Base-by-base conservation (phyloP, 1,284 basidiomycete species). In the Heterobasidion parviporum region DNA sequence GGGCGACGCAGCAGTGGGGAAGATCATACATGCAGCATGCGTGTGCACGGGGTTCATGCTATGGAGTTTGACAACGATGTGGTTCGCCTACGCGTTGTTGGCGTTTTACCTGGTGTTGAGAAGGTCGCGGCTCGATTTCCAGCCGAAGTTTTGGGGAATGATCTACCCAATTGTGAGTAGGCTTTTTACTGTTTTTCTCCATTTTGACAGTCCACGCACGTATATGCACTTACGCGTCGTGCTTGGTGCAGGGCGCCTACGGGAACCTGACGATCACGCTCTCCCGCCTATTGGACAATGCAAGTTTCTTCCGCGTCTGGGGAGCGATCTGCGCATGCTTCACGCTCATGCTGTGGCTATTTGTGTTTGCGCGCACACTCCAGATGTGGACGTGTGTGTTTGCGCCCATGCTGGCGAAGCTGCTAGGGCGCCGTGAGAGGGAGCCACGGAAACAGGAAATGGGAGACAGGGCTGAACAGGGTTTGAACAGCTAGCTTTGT, bases 141-240 rank as follows among this genome's bases (percentile, higher is more conserved):
- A 68, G 8, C 61, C 79, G 56, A 65, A 72, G 1, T 78, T 74
- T 59, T 80, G 77, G 77, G 77, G 76, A 10, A 65, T 79, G 52
- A 67, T 79, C 62, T 80, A 79, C 67, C 76, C 76, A 38, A 78
- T 76, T 61, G 72, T 62, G 26, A 49, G 77, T 26, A 75, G 76
- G 26, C 3, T 1, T 20, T 26, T 26, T 3, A 2, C 3, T 26
- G 26, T 2, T 54, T 26, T 26, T 26, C 38, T 65, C 78, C 15
- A 76, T 76, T n/a, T 26, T n/a, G 12, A n/a, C 1, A 1, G 72
- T 76, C 5, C 68, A n/a, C n/a, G n/a, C n/a, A n/a, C n/a, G n/a
- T n/a, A n/a, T n/a, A n/a, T n/a, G n/a, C n/a, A 75, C n/a, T 41
- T 10, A 10, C n/a, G 6, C 3, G 2, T 12, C n/a, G 10, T 3